Conservation (phyloP, 176 grass and related monocot species). For the Oryza rufipogon region DNA sequence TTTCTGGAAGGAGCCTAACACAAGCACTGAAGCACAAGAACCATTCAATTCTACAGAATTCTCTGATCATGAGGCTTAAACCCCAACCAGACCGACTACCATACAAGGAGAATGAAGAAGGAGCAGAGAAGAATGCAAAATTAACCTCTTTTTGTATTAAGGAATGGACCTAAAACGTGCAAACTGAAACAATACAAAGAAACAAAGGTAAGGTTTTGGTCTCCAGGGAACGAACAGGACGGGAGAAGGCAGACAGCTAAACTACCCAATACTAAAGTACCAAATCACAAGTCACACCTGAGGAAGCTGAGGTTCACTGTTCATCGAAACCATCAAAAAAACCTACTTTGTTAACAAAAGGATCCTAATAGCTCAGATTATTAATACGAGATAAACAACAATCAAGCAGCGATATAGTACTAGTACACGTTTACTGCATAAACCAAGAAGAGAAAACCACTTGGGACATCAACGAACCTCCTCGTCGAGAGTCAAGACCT, state of each 20-base stretch:
- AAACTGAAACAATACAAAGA: neutral
- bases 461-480: conserved; percentile 17
- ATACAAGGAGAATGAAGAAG: neutral
- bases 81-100: neutral
- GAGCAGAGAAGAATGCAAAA: neutral
- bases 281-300: neutral
- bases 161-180: conserved; percentile 21
- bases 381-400: neutral
- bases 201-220: conserved; percentile 17
- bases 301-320: neutral
- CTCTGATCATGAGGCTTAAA: neutral
- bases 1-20: neutral
- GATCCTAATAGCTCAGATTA: neutral
- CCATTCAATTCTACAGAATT: neutral
- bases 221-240: conserved; percentile 2
- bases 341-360: neutral
- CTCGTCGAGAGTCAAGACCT: neutral
- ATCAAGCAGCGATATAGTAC: too few relatives aligned
- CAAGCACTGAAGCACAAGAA: neutral
- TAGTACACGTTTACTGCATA: neutral
- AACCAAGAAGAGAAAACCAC: neutral
- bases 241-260: neutral
- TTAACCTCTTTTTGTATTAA: neutral
- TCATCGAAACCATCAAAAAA: neutral
- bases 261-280: neutral